Base-by-base conservation (phyloP, 2,329 filamentous ascomycete species). In the Neofusicoccum umdonicola region DNA sequence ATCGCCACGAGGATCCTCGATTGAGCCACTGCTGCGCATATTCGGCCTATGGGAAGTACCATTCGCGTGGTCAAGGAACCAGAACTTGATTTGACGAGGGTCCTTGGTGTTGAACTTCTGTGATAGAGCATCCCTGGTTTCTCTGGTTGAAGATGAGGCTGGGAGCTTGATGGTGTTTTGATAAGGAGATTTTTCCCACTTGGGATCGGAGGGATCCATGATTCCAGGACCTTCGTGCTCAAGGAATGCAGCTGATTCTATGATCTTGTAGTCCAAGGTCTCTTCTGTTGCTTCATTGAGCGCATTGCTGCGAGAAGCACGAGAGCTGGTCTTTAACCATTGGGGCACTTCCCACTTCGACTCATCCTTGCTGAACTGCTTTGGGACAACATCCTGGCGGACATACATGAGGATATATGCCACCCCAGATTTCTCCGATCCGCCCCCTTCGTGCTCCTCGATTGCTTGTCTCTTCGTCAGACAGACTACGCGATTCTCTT, bases 331-430 rank as follows among this genome's bases (percentile, higher is more conserved):
- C 39, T 35, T 48, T 71, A 84, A 68, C 39, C 78, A 77, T 3
- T 76, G 69, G 0, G 82, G 74, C 4, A 81, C 76, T 12, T 81
- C 71, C 82, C 83, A 86, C 17, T 66, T 69, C 65, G 79, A 80
- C 47, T 80, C 81, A 5, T 79, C 79, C 44, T 78, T 77, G 3
- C 80, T 74, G 65, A 79, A 76, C 1, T 72, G 69, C 3, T 69
- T 65, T 1, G 72, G 66, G 2, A 80, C 72, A 41, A 82, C 71
- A 68, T 84, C 83, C 37, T 80, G 78, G 51, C 84, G 84, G 19
- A 87, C 77, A 68, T 88, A 88, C 73, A 86, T 79, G 13, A 77
- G 83, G 63, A 85, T 77, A 67, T 87, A 85, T 19, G 84, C 84
- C 11, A 86, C 76, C 35, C 65, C 57, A 15, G 52, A 42, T 45